Evolutionary conservation across 441 rosid genomes (phyloP).

Genomic region (Erodium moschatum): DNA sequence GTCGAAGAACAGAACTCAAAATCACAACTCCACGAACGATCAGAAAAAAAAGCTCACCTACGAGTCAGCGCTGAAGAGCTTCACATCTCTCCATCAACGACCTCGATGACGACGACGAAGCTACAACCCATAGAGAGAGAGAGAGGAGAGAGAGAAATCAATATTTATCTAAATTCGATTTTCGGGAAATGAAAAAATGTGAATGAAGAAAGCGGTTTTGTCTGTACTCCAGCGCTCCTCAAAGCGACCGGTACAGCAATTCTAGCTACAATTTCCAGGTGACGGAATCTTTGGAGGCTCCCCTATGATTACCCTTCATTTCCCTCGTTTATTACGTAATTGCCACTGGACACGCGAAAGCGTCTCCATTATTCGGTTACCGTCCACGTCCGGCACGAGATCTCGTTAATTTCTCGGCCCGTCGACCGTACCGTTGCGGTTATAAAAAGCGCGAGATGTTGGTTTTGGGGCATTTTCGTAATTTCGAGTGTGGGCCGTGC

Average conservation of each 20-base stretch:
- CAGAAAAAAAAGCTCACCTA: constrained; percentile 22
- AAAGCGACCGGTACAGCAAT: neutral
- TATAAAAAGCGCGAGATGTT: constrained; percentile 14
- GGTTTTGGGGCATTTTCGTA: neutral
- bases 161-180: neutral
- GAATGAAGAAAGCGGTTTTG: neutral
- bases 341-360: neutral
- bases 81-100: constrained; percentile 14
- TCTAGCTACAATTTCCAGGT: neutral
- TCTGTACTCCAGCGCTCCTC: neutral
- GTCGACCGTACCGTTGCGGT: neutral
- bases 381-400: constrained; percentile 1
- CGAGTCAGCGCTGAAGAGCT: constrained; percentile 24
- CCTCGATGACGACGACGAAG: neutral
- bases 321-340: neutral
- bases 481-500: neutral
- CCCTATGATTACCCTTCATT: neutral
- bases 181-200: neutral
- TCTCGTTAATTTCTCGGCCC: neutral
- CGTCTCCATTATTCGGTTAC: constrained; percentile 2
- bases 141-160: neutral
- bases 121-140: neutral
- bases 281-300: neutral
- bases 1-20: neutral
- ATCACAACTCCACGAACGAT: neutral